Evolutionary conservation across 805 yeast species (phyloP).

Genomic region (Saccharomycopsis selenospora): DNA sequence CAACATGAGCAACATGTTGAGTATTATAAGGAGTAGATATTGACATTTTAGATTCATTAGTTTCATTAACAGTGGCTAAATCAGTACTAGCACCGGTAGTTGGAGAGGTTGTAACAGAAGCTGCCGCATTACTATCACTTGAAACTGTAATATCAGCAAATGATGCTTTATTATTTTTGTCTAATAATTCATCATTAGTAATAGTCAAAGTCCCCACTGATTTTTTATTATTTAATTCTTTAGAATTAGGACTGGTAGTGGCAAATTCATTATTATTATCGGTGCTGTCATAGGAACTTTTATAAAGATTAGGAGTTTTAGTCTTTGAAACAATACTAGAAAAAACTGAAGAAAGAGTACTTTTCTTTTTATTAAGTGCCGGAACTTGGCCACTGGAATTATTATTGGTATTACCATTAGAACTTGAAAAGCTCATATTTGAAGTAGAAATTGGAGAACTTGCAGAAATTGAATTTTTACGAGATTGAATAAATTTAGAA

Average conservation of each 20-base stretch:
- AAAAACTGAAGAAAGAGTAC: slow-evolving; percentile 17
- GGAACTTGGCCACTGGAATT: slow-evolving; percentile 7
- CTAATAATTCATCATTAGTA: too few species aligned
- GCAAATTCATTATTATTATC: too few species aligned
- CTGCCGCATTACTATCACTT: background rate
- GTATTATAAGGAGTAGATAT: slow-evolving; percentile 92
- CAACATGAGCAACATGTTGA: slow-evolving; percentile 89
- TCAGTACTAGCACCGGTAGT: too few species aligned
- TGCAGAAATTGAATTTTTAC: slow-evolving; percentile 8
- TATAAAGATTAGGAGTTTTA: background rate
- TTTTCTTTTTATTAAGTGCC: slow-evolving; percentile 15
- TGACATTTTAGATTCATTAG: slow-evolving; percentile 43
- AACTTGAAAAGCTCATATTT: background rate
- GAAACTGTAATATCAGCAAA: too few species aligned
- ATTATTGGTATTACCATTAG: background rate
- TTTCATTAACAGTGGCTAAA: slow-evolving; percentile 30
- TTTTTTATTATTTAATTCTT: background rate
- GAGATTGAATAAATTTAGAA: slow-evolving; percentile 5
- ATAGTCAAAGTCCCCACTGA: background rate
- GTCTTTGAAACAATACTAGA: slow-evolving; percentile 15
- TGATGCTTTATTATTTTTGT: background rate
- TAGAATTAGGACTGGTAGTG: too few species aligned
- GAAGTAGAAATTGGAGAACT: background rate
- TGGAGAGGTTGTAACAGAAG: background rate
- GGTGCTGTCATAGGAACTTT: background rate